Base-by-base conservation (phyloP, 768 basidiomycete genomes). In the Hysterangium stoloniferum region DNA sequence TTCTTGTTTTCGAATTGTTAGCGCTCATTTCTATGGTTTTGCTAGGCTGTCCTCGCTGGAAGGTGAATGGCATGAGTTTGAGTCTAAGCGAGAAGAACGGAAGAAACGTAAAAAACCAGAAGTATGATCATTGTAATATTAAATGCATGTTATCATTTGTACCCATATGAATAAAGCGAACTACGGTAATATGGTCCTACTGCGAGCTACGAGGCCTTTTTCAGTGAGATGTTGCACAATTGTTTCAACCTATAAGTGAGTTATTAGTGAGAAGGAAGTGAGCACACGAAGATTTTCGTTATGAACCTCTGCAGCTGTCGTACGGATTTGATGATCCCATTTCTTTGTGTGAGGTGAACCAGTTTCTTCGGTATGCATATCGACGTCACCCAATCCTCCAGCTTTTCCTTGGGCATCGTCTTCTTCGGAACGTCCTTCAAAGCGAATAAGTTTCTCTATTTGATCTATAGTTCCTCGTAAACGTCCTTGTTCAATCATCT, bases 41-140 rank as follows among this genome's bases (percentile, higher is more conserved):
- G 20, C 13, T 33, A 94, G 93, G 46, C 68, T 98, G 52, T 77
- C 84, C 11, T 76, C 76, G 11, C 67, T 96, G 35, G 81, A 90
- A 62, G 95, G 96, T 38, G 96, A 98, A 64, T 97, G 94, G 89
- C 96, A 99, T 66, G 96, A 99, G 65, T 74, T 94, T 55, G 94
- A 97, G 65, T 88, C 90, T 11, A 99, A 97, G 66, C 76, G 83
- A 51, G 92, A 97, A 34, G 84, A 85, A 52, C 87, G 81, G 69
- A 85, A 86, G 66, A 56, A 52, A 36, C 74, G 80, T 63, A 77
- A 77, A 69, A 84, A 77, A 73, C 72, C 73, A 55, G 84, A 81
- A 66, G 9, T 35, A 42, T 51, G 33, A 51, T 32, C 4, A 22
- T 47, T 52, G 40, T 47, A 47, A 36, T 36, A 52, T 43, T 20